phyloP scores from a whole-genome alignment of 495 filamentous ascomycete genomes.

The Penicillium pancosmium region DNA sequence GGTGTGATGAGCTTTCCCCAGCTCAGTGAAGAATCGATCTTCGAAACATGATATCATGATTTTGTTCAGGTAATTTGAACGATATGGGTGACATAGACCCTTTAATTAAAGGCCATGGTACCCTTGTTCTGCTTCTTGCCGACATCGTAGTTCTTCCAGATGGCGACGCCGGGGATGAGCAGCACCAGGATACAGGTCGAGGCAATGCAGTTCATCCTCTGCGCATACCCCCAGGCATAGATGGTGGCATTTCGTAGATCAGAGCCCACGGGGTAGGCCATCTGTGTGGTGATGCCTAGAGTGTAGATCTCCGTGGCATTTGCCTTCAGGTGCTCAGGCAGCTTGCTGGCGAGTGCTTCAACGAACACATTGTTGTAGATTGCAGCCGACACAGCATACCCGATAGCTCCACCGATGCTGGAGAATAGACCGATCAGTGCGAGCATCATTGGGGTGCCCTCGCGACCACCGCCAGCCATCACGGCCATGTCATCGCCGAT shows the following conservation, averaged over 20 bases:
- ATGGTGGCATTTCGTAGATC: slow-evolving; percentile 57
- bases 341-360: slow-evolving; percentile 42
- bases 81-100: too few species aligned
- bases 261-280: slow-evolving; percentile 55
- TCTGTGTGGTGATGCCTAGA: slow-evolving; percentile 51
- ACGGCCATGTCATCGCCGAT: slow-evolving; percentile 73
- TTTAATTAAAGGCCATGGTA: slow-evolving; percentile 29
- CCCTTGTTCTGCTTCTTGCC: slow-evolving; percentile 54
- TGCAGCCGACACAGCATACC: slow-evolving; percentile 63
- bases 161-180: slow-evolving; percentile 38
- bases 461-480: slow-evolving; percentile 65
- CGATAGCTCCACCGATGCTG: slow-evolving; percentile 70
- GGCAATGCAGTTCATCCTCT: slow-evolving; percentile 59
- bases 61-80: too few species aligned
- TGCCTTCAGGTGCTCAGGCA: slow-evolving; percentile 47
- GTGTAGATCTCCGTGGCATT: slow-evolving; percentile 51
- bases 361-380: slow-evolving; percentile 73
- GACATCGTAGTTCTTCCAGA: slow-evolving; percentile 51
- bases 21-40: too few species aligned
- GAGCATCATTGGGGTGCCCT: slow-evolving; percentile 71
- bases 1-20: too few species aligned
- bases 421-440: slow-evolving; percentile 68
- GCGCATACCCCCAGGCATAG: slow-evolving; percentile 60
- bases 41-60: too few species aligned
- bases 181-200: slow-evolving; percentile 45